phyloP scores from a whole-genome alignment of 768 basidiomycete species.

The Termitomyces sp. region DNA sequence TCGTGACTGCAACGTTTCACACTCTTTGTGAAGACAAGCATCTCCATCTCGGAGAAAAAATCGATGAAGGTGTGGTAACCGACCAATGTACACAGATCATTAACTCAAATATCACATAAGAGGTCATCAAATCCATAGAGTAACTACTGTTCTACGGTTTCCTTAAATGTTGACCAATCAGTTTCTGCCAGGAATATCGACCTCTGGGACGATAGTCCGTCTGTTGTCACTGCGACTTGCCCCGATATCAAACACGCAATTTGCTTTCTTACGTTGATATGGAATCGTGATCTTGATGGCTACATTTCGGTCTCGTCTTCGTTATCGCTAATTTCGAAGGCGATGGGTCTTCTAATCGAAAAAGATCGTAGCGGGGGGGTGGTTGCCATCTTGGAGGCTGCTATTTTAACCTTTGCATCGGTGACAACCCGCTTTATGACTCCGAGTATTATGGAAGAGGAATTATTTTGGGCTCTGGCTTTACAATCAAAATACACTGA shows the following conservation, averaged over 20 bases:
- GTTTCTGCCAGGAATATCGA: background rate
- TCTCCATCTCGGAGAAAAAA: slow-evolving; percentile 19
- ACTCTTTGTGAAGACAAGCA: slow-evolving; percentile 15
- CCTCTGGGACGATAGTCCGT: background rate
- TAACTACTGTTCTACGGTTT: background rate
- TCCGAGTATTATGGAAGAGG: slow-evolving; percentile 18
- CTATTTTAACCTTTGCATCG: slow-evolving; percentile 29
- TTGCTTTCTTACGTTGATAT: slow-evolving; percentile 29
- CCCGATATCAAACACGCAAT: slow-evolving; percentile 18
- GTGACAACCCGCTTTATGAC: slow-evolving; percentile 1
- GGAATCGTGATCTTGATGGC: slow-evolving; percentile 19
- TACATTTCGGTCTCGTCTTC: background rate
- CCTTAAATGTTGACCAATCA: background rate
- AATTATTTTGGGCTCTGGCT: slow-evolving; percentile 32
- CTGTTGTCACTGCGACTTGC: slow-evolving; percentile 3
- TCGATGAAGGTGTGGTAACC: slow-evolving; percentile 26
- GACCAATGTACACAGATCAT: no score
- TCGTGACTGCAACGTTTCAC: slow-evolving; percentile 14
- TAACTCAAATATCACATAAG: background rate
- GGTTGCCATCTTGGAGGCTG: slow-evolving; percentile 23
- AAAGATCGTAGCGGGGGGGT: background rate
- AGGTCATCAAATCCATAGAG: slow-evolving; percentile 6
- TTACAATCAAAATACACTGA: slow-evolving; percentile 20
- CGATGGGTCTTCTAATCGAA: slow-evolving; percentile 1
- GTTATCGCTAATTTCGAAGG: slow-evolving; percentile 8